These are phyloP conservation scores for Salvia rosmarinus DNA, from an alignment of 257 asterid genomes.

Conservation along the genomic window DNA sequence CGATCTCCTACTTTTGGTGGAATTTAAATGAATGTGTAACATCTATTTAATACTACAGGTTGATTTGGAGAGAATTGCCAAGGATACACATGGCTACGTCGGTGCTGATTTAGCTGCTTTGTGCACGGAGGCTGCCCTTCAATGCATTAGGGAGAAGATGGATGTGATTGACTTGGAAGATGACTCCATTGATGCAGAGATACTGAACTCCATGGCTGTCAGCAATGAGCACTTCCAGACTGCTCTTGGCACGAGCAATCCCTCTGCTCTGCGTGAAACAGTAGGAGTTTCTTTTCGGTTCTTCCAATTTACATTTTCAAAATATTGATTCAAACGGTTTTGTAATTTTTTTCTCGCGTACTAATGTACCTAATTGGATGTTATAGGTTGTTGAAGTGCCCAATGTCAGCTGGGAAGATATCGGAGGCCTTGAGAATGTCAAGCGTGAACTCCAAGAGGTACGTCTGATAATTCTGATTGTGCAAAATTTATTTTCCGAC, in stretches of 20 bases:
- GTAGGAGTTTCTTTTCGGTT: slow-evolving; percentile 28
- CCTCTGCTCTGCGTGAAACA: slow-evolving; percentile 76
- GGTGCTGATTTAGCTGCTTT: slow-evolving; percentile 79
- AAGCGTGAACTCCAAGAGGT: slow-evolving; percentile 72
- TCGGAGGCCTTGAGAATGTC: slow-evolving; percentile 66
- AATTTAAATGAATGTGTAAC: slow-evolving; percentile 16
- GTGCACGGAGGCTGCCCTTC: slow-evolving; percentile 75
- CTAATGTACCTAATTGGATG: neutral
- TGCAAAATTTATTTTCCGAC: neutral
- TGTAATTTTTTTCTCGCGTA: neutral
- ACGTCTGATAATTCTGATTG: neutral
- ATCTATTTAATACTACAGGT: slow-evolving; percentile 45
- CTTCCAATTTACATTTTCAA: neutral
- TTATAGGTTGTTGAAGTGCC: slow-evolving; percentile 69
- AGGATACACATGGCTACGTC: slow-evolving; percentile 67
- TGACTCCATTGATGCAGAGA: slow-evolving; percentile 73
- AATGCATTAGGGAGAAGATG: slow-evolving; percentile 76
- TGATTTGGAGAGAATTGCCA: slow-evolving; percentile 65
- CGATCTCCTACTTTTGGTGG: neutral
- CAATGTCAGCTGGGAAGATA: slow-evolving; percentile 66
- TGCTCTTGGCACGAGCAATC: slow-evolving; percentile 72
- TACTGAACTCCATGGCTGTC: slow-evolving; percentile 71
- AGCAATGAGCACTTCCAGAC: slow-evolving; percentile 65
- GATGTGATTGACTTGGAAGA: slow-evolving; percentile 74
- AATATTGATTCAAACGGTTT: neutral